These are phyloP conservation scores for Dictyostelium purpureum DNA, from an alignment of 78 protist genomes.

Conservation along the genomic window DNA sequence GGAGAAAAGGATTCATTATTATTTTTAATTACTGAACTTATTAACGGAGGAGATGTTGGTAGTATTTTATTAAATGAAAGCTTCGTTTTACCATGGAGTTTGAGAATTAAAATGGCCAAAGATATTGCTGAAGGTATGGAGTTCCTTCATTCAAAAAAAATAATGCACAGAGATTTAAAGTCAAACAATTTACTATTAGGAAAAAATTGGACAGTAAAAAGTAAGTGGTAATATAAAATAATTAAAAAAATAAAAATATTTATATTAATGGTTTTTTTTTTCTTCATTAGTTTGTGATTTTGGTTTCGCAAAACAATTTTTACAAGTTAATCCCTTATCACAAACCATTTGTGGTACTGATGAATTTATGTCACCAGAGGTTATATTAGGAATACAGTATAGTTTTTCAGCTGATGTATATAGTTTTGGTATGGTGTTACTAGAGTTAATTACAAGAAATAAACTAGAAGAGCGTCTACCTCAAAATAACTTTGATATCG, in stretches of 20 bases:
- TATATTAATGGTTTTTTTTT: not conserved
- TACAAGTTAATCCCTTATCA: constrained; percentile 1
- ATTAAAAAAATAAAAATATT: not conserved
- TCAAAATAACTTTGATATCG: constrained; percentile 70
- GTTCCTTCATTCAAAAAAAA: constrained; percentile 39
- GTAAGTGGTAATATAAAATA: not conserved
- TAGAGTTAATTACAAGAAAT: constrained; percentile 49
- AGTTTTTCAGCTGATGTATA: constrained; percentile 55
- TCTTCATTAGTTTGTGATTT: constrained; percentile 42
- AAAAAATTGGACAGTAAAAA: constrained; percentile 54
- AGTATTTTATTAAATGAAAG: constrained; percentile 4
- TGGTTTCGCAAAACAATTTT: constrained; percentile 57
- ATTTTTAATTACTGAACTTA: constrained; percentile 58
- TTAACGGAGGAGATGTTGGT: constrained; percentile 72
- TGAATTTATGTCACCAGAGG: constrained; percentile 76
- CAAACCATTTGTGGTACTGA: constrained; percentile 69
- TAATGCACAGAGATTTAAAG: constrained; percentile 72
- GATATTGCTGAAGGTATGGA: constrained; percentile 72
- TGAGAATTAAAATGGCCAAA: constrained; percentile 43
- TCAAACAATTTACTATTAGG: constrained; percentile 67
- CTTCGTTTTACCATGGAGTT: constrained; percentile 40
- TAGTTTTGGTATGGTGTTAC: constrained; percentile 77
- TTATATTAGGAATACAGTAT: constrained; percentile 59
- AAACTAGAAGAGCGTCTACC: constrained; percentile 53
- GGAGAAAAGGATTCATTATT: constrained; percentile 62